Base-by-base conservation (phyloP, 2,329 filamentous ascomycete genomes). In the Paecilomyces fulvus region DNA sequence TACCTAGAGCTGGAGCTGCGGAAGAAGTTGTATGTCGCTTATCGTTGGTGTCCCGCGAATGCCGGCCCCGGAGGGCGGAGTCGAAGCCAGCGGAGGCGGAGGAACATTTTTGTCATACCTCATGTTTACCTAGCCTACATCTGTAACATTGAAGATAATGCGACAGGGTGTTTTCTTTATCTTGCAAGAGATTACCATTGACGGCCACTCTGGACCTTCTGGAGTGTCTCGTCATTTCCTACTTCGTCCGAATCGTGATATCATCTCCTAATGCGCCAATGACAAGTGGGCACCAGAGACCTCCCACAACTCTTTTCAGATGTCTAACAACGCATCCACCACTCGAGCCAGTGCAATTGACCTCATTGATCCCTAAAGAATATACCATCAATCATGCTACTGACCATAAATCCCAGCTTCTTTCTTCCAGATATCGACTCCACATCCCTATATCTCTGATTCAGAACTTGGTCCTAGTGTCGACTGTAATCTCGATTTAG, bases 41-140 rank as follows among this genome's bases (percentile, higher is more conserved):
- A 33, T 31, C 51, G 51, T 62, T 64, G 59, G 60, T 64, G 58
- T 58, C 64, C 31, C 64, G 58, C 37, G n/a, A n/a, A 43, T 43
- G 37, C 37, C 37, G 37, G 37, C 37, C 17, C 37, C 37, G 37
- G 37, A 43, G 37, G 37, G 37, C 37, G 37, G 37, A 43, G 37
- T 17, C 37, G 14, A 43, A 43, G 37, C 37, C 37, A 43, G 37
- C 12, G 43, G 20, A 25, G 12, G 12, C n/a, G 20, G 28, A 33
- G 51, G 31, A 53, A 33, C 30, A 17, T 33, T 31, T 43, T 53
- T 43, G 30, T 33, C 51, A 43, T 53, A 43, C 31, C 51, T 43
- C n/a, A 17, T 53, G 31, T 53, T 30, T 53, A 49, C 48, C 48
- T 53, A 33, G 33, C 30, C 30, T 37, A 25, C n/a, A 30, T 25